Conservation (phyloP, 805 yeast species). For the Pichia kluyveri region DNA sequence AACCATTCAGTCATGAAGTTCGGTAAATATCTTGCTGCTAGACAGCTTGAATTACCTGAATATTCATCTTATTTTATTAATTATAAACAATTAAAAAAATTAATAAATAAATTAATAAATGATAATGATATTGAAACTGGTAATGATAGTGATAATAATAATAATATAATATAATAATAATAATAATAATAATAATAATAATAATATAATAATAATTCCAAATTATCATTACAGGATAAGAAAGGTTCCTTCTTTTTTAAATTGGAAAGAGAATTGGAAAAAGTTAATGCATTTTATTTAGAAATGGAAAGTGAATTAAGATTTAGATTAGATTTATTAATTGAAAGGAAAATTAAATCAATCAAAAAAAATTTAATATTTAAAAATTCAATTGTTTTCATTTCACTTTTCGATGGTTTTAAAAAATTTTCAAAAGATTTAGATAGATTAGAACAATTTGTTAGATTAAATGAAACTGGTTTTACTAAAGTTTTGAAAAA, state of each 20-base stretch:
- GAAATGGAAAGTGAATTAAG: slow-evolving; percentile 87
- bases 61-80: slow-evolving; percentile 90
- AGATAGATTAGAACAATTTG: slow-evolving; percentile 83
- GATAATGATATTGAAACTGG: slow-evolving; percentile 11
- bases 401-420: slow-evolving; percentile 80
- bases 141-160: too few relatives aligned
- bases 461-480: slow-evolving; percentile 91
- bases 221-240: slow-evolving; percentile 62
- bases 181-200: too few relatives aligned
- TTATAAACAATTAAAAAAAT: slow-evolving; percentile 87
- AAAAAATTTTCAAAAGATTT: slow-evolving; percentile 84
- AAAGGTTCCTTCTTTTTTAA: slow-evolving; percentile 85
- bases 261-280: slow-evolving; percentile 89
- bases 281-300: slow-evolving; percentile 84
- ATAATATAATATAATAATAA: too few relatives aligned
- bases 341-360: slow-evolving; percentile 49
- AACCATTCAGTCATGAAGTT: slow-evolving; percentile 49
- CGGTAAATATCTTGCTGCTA: slow-evolving; percentile 89
- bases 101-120: slow-evolving; percentile 63
- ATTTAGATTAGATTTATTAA: slow-evolving; percentile 65
- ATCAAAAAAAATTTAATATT: slow-evolving; percentile 35
- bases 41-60: slow-evolving; percentile 92
- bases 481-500: slow-evolving; percentile 91
- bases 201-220: slow-evolving; percentile 9
- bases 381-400: slow-evolving; percentile 66